Conservation (phyloP, 768 basidiomycete genomes). For the Lactarius sp. region DNA sequence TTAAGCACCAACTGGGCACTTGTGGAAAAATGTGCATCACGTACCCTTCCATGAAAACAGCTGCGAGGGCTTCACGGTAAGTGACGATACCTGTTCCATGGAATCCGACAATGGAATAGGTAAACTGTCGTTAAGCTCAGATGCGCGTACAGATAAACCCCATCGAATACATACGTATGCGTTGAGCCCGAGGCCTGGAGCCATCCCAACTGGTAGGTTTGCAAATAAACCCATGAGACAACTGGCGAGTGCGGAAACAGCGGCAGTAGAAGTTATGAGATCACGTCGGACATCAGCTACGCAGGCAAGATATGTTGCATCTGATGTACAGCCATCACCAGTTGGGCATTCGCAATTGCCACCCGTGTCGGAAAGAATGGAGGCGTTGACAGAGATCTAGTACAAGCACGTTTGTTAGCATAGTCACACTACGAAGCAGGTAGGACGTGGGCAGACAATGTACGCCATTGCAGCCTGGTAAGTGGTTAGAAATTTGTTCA, state of each 20-base stretch:
- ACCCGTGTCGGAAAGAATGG: slow-evolving; percentile 69
- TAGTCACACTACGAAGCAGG: neutral
- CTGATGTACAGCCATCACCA: slow-evolving; percentile 48
- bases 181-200: slow-evolving; percentile 80
- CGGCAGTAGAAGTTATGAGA: slow-evolving; percentile 79
- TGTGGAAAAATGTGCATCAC: slow-evolving; percentile 24
- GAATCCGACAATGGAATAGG: slow-evolving; percentile 84
- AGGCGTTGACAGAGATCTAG: slow-evolving; percentile 82
- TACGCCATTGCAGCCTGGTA: slow-evolving; percentile 76
- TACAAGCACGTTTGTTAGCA: slow-evolving; percentile 8
- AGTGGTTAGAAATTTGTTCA: slow-evolving; percentile 11
- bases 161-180: slow-evolving; percentile 54
- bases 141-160: neutral
- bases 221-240: slow-evolving; percentile 81
- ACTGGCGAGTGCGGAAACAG: slow-evolving; percentile 67
- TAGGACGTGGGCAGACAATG: slow-evolving; percentile 43
- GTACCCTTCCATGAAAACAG: slow-evolving; percentile 85
- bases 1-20: neutral
- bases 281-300: slow-evolving; percentile 59
- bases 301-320: slow-evolving; percentile 53
- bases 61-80: slow-evolving; percentile 76
- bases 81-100: slow-evolving; percentile 69
- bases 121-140: slow-evolving; percentile 47
- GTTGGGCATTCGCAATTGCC: slow-evolving; percentile 76
- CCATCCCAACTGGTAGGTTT: slow-evolving; percentile 86